Evolutionary conservation across 495 filamentous ascomycete genomes (phyloP).

Genomic region (Xylaria venustula): DNA sequence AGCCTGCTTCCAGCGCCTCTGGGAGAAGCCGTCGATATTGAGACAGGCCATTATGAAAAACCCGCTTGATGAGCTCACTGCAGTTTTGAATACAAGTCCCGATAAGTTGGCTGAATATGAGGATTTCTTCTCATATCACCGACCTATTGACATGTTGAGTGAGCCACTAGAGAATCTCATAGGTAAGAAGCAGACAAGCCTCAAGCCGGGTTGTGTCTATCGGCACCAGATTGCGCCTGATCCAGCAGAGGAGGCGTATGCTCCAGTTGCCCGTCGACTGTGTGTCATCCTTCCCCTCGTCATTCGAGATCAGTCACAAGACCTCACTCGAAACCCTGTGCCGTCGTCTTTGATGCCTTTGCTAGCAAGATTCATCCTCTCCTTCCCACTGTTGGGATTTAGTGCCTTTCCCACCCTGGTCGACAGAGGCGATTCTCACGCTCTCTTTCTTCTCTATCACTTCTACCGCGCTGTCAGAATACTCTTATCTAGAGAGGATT

Average conservation of each 20-base stretch:
- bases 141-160: neutral
- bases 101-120: neutral
- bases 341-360: neutral
- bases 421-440: conserved; percentile 3
- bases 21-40: conserved; percentile 8
- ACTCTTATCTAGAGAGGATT: conserved; percentile 8
- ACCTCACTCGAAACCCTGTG: neutral
- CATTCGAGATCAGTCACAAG: neutral
- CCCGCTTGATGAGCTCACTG: neutral
- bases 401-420: conserved; percentile 10
- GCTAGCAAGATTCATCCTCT: neutral
- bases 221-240: neutral
- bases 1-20: neutral
- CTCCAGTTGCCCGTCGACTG: conserved; percentile 3
- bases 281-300: conserved; percentile 13
- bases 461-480: conserved; percentile 18
- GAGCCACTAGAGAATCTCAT: neutral
- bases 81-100: neutral
- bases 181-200: neutral
- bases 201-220: neutral
- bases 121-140: neutral
- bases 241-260: neutral
- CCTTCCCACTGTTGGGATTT: neutral
- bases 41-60: conserved; percentile 6
- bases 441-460: conserved; percentile 16